A percentile compares a stretch with the other conserved stretches of the same genome.
Conservation (phyloP, 768 basidiomycete species). For the Naganishia friedmannii region DNA sequence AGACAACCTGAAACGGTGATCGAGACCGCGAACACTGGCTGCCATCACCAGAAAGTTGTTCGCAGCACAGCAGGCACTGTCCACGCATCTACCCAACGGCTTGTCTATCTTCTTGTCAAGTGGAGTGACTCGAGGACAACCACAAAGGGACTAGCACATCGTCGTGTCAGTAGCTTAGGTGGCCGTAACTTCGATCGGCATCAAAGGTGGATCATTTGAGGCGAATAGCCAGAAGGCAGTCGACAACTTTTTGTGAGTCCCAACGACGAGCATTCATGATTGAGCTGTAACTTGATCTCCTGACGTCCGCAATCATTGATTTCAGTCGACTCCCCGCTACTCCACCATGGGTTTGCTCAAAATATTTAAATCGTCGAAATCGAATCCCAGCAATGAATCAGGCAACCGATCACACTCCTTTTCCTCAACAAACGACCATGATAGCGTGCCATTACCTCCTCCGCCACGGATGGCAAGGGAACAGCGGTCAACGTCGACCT, state of each 20-base stretch:
- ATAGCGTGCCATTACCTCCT: neutral
- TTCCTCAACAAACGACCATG: conserved; percentile 1
- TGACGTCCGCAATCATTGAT: neutral
- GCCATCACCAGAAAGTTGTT: neutral
- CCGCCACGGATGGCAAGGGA: neutral
- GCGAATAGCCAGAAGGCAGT: neutral
- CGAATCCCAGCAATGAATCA: conserved; percentile 2
- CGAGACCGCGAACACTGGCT: neutral
- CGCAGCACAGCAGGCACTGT: neutral
- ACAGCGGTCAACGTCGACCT: neutral
- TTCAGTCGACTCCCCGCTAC: neutral
- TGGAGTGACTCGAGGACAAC: neutral
- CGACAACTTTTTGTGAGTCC: neutral
- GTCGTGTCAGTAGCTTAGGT: neutral
- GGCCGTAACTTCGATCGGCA: conserved; percentile 6
- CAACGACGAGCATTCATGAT: neutral
- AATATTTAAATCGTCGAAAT: conserved; percentile 13
- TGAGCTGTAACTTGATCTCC: neutral
- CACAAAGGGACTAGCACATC: neutral
- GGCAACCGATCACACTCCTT: conserved; percentile 21
- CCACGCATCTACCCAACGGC: neutral
- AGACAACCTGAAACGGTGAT: conserved; percentile 7
- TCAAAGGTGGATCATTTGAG: neutral
- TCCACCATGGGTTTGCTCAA: conserved; percentile 4
- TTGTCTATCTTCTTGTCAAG: neutral